Base-by-base conservation (phyloP, 805 yeast genomes). In the Cyberlindnera nakhonratchasimensis region DNA sequence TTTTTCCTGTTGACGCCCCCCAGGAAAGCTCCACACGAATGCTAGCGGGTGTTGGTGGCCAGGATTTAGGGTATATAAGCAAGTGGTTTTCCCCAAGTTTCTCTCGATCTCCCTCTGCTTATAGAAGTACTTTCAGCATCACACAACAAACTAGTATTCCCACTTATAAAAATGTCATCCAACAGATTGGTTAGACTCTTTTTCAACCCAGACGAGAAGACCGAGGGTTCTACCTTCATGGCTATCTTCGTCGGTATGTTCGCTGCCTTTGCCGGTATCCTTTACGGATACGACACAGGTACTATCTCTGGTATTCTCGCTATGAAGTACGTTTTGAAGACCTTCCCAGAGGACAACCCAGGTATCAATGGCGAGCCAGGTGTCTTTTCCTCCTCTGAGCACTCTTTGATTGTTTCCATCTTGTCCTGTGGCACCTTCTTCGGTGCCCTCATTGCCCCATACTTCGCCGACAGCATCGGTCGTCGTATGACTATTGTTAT, bases 251-350 rank as follows among this genome's bases (percentile, higher is more conserved):
- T 75, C 13, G 81, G 85, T 51, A 59, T 77, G 45, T 81, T 79
- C 41, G 82, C 82, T 11, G 81, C 85, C 21, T 73, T 79, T 40
- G 85, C 82, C 46, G 86, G 86, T 42, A 69, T 80, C 51, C 66
- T 79, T 39, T 80, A 75, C 50, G 86, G 86, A 42, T 80, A 78
- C 56, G 86, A 80, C 58, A 79, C 86, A 1, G 86, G 86, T 44
- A 70, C 79, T 45, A 79, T 80, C 45, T 75, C 79, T 48, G 83
- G 81, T 64, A 74, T 80, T 34, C 60, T 80, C 68, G 86, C 77
- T 53, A 80, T 80, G 86, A 57, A 63, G 22, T 79, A 74, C 51
- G 79, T 75, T 20, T 57, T 64, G 18, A 39, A 57, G 9, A 58
- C 60, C 17, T 70, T 75, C 50, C 75, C 79, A 9, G 39, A 56